Conservation (phyloP, 179 eudicot species). For the Heliamphora pulchella region DNA sequence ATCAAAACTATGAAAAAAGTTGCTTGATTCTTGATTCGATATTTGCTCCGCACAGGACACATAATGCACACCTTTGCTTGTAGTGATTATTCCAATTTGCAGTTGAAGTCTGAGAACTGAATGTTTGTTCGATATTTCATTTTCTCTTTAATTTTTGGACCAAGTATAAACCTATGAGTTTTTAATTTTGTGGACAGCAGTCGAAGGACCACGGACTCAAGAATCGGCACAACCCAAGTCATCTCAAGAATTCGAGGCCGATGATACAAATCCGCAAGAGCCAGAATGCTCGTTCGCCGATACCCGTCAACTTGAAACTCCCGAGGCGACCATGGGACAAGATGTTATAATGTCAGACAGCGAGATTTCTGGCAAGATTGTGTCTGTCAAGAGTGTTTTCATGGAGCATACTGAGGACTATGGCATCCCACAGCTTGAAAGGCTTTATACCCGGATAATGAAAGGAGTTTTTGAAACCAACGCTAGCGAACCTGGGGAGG, state of each 20-base stretch:
- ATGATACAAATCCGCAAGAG: slow-evolving; percentile 24
- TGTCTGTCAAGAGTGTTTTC: slow-evolving; percentile 47
- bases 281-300: slow-evolving; percentile 31
- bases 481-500: slow-evolving; percentile 29
- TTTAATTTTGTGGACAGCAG: slow-evolving; percentile 12
- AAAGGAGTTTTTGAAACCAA: slow-evolving; percentile 67
- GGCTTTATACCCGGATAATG: slow-evolving; percentile 68
- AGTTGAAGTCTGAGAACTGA: background rate
- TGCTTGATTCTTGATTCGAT: background rate
- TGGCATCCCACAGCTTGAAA: slow-evolving; percentile 80
- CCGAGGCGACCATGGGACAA: slow-evolving; percentile 24
- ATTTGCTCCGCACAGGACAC: background rate
- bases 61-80: background rate
- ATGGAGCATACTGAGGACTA: slow-evolving; percentile 53
- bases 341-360: slow-evolving; percentile 54
- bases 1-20: no score
- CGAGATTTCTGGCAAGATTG: slow-evolving; percentile 42
- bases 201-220: slow-evolving; percentile 30
- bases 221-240: slow-evolving; percentile 23
- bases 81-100: background rate
- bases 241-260: slow-evolving; percentile 43
- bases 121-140: background rate
- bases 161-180: background rate
- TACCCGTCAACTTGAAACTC: slow-evolving; percentile 24
- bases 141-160: background rate